phyloP scores from a whole-genome alignment of 2,329 filamentous ascomycete genomes.

The Ascochyta clinopodiicola region DNA sequence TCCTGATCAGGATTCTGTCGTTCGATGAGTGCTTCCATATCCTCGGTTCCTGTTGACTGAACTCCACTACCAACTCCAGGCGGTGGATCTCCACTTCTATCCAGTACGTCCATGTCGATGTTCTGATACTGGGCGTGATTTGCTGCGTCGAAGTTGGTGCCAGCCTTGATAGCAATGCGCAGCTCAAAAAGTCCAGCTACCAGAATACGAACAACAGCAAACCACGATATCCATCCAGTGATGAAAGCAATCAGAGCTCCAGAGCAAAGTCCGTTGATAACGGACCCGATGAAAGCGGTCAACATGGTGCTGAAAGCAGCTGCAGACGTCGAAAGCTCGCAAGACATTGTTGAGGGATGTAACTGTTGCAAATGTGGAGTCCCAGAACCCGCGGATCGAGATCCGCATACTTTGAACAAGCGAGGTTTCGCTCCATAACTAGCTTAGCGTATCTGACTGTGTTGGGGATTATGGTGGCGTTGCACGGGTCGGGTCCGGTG shows the following conservation, averaged over 20 bases:
- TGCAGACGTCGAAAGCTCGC: neutral
- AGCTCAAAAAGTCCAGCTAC: neutral
- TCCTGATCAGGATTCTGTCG: too few species aligned
- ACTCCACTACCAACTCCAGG: too few species aligned
- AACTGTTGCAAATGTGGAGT: too few species aligned
- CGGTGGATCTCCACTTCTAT: too few species aligned
- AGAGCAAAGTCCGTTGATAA: constrained; percentile 2
- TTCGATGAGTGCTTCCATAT: too few species aligned
- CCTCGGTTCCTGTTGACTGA: too few species aligned
- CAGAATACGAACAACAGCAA: constrained; percentile 3
- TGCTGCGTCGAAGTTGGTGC: neutral
- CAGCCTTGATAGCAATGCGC: neutral
- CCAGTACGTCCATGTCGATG: neutral
- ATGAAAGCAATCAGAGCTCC: constrained; percentile 4
- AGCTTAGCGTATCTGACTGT: too few species aligned
- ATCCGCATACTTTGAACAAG: too few species aligned
- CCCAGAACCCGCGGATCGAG: too few species aligned
- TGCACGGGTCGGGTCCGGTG: too few species aligned
- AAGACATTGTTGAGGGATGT: neutral
- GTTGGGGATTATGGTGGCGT: too few species aligned
- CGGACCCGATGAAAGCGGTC: constrained; percentile 4
- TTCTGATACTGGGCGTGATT: neutral
- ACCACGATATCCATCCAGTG: constrained; percentile 1
- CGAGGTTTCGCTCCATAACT: too few species aligned
- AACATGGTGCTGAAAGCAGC: constrained; percentile 9